phyloP scores from a whole-genome alignment of 768 basidiomycete species.

The Sporobolomyces roseus region DNA sequence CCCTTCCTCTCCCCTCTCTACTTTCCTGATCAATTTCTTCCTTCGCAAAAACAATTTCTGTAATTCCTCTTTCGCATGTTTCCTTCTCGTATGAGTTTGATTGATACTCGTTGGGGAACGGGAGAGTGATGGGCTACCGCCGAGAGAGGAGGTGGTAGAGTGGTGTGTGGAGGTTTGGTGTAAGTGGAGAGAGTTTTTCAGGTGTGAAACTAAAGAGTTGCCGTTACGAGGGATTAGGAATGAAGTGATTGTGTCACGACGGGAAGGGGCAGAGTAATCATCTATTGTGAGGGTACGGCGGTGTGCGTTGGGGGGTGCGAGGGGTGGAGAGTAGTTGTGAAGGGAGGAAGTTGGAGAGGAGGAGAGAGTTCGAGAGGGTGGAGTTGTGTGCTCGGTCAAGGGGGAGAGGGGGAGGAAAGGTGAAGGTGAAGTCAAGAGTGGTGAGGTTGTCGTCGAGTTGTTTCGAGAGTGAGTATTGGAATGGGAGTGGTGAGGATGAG shows the following conservation, averaged over 20 bases:
- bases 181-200: neutral
- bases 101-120: too few relatives aligned
- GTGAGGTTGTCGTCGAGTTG: neutral
- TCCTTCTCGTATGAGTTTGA: neutral
- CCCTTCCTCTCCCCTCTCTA: neutral
- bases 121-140: too few relatives aligned
- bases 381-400: neutral
- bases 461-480: neutral
- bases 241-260: neutral
- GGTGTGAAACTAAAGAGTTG: neutral
- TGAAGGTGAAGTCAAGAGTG: neutral
- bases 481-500: neutral
- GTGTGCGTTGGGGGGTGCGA: too few relatives aligned
- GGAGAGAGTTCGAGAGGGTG: neutral
- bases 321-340: neutral
- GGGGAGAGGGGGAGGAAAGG: conserved; percentile 1
- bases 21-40: neutral
- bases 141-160: neutral
- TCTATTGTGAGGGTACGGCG: too few relatives aligned
- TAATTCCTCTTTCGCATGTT: conserved; percentile 2
- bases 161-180: neutral
- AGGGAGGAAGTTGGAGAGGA: neutral
- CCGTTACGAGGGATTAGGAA: too few relatives aligned
- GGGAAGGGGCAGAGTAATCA: conserved; percentile 1
- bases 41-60: neutral